Conservation (phyloP, 148 eudicot genomes). For the Salicornia ramosissima region DNA sequence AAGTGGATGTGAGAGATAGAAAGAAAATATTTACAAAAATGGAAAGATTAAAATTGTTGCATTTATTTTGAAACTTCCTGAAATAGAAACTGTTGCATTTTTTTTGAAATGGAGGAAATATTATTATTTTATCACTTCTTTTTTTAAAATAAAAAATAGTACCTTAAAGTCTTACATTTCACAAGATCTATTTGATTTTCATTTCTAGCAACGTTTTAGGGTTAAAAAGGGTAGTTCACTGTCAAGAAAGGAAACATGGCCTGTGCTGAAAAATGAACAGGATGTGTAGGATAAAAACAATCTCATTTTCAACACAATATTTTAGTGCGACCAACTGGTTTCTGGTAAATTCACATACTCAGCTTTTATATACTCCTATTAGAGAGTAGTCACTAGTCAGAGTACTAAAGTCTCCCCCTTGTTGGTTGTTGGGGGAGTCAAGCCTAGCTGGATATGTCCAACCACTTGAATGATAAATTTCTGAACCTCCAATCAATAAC, state of each 20-base stretch:
- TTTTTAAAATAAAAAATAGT: too few relatives aligned
- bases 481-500: not conserved
- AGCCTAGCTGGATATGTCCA: not conserved
- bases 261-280: not conserved
- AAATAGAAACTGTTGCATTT: too few relatives aligned
- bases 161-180: too few relatives aligned
- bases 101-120: too few relatives aligned
- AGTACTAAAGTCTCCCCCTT: not conserved
- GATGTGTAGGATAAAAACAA: not conserved
- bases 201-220: too few relatives aligned
- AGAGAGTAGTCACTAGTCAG: not conserved
- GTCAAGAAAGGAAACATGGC: conserved; percentile 11
- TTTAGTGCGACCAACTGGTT: not conserved
- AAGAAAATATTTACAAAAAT: too few relatives aligned
- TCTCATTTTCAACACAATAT: not conserved
- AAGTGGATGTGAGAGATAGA: too few relatives aligned
- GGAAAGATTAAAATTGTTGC: too few relatives aligned
- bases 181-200: too few relatives aligned
- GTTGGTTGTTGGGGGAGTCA: not conserved
- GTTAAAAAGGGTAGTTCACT: conserved; percentile 6
- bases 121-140: too few relatives aligned
- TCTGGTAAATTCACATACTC: not conserved
- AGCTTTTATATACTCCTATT: not conserved
- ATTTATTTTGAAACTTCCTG: too few relatives aligned
- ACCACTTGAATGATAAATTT: not conserved